These are phyloP conservation scores for Debaryomyces fabryi DNA, from an alignment of 1,139 yeast species.

Conservation along the genomic window DNA sequence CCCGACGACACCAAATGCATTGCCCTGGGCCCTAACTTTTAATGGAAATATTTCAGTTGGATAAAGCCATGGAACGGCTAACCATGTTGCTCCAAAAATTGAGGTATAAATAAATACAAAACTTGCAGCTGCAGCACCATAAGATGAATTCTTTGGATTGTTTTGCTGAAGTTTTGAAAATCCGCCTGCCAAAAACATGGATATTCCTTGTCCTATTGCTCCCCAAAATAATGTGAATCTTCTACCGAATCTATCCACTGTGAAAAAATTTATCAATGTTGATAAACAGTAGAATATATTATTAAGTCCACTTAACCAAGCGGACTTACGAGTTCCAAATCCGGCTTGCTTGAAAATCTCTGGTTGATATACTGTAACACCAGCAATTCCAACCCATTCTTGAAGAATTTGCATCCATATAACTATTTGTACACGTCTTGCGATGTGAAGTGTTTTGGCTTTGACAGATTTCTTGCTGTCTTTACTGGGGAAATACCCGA, in stretches of 20 bases:
- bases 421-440: constrained; percentile 41
- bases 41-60: constrained; percentile 57
- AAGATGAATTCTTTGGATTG: constrained; percentile 26
- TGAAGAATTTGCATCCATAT: constrained; percentile 43
- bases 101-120: constrained; percentile 44
- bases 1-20: constrained; percentile 50
- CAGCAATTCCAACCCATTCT: constrained; percentile 46
- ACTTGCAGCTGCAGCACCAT: constrained; percentile 53
- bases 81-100: constrained; percentile 30
- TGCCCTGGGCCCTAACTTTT: constrained; percentile 53
- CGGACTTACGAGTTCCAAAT: constrained; percentile 27
- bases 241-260: constrained; percentile 62
- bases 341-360: constrained; percentile 38
- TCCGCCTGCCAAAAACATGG: constrained; percentile 42
- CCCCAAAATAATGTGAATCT: constrained; percentile 54
- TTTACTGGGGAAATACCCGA: constrained; percentile 17
- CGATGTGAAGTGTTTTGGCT: constrained; percentile 25
- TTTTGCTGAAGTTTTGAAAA: constrained; percentile 31
- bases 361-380: constrained; percentile 42
- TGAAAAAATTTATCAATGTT: constrained; percentile 57
- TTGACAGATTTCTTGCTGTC: constrained; percentile 13
- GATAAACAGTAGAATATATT: constrained; percentile 58
- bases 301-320: constrained; percentile 57
- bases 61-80: constrained; percentile 49
- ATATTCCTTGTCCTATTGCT: constrained; percentile 44